phyloP scores from a whole-genome alignment of 805 yeast species.

The Yarrowia sp. region DNA sequence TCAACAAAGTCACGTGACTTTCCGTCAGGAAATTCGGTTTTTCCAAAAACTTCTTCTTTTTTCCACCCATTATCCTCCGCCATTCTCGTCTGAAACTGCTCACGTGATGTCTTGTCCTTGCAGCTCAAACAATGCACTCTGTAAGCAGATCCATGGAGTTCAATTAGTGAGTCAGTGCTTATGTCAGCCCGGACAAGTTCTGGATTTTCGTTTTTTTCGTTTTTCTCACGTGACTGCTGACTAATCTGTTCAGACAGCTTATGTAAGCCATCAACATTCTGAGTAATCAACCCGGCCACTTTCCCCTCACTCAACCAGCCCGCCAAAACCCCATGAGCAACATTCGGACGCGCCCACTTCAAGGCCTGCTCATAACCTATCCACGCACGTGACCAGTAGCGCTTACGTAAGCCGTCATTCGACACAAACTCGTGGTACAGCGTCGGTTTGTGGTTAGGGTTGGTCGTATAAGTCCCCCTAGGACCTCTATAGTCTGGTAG shows the following conservation, averaged over 20 bases:
- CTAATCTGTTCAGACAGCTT: background rate
- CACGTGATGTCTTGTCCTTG: background rate
- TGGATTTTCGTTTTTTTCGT: background rate
- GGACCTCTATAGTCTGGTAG: constrained; percentile 68
- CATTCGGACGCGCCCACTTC: constrained; percentile 3
- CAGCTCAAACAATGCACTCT: constrained; percentile 6
- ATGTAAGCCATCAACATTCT: constrained; percentile 18
- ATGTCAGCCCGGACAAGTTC: background rate
- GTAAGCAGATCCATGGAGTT: constrained; percentile 21
- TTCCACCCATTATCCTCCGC: background rate
- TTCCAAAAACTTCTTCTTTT: background rate
- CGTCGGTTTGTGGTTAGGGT: constrained; percentile 23
- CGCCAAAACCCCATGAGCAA: background rate
- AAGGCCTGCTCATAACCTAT: constrained; percentile 20
- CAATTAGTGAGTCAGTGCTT: background rate
- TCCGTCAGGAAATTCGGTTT: background rate
- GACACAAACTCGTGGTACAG: constrained; percentile 21
- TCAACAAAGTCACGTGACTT: background rate
- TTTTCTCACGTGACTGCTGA: background rate
- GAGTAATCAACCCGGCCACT: background rate
- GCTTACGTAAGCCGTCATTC: background rate
- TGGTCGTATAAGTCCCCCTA: constrained; percentile 6
- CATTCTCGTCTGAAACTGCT: background rate
- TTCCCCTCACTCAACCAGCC: background rate
- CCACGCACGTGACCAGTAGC: constrained; percentile 26